These are phyloP conservation scores for Sclerospora graminicola DNA, from an alignment of 352 stramenopile genomes.

Conservation along the genomic window DNA sequence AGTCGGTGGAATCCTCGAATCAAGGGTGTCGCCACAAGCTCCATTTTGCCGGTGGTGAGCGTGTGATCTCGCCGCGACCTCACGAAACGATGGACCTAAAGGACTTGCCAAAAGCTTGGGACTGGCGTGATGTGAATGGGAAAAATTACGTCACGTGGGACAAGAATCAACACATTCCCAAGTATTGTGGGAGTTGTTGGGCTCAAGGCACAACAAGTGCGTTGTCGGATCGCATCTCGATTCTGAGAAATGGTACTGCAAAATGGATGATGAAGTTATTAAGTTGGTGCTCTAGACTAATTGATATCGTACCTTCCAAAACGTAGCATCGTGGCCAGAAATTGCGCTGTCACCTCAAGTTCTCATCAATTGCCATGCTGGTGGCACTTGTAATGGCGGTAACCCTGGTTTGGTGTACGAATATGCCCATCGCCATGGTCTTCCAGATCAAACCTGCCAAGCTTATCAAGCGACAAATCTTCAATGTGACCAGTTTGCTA, in stretches of 20 bases:
- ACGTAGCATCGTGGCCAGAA: conserved; percentile 62
- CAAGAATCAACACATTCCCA: conserved; percentile 98
- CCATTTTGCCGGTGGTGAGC: conserved; percentile 52
- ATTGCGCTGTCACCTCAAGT: conserved; percentile 73
- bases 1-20: conserved; percentile 13
- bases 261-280: background rate
- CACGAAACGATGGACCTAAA: conserved; percentile 65
- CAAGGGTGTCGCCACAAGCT: conserved; percentile 50
- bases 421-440: conserved; percentile 81
- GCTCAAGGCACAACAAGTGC: conserved; percentile 83
- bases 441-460: conserved; percentile 89
- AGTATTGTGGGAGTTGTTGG: conserved; percentile 91
- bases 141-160: conserved; percentile 94
- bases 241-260: conserved; percentile 69
- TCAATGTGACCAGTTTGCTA: conserved; percentile 56
- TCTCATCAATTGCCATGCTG: conserved; percentile 79
- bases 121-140: conserved; percentile 92
- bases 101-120: conserved; percentile 89
- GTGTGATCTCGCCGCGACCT: conserved; percentile 56
- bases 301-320: background rate
- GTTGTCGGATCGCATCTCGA: conserved; percentile 87
- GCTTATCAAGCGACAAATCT: conserved; percentile 85
- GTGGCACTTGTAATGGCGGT: conserved; percentile 65
- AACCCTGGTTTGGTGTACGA: conserved; percentile 80
- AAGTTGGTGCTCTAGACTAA: conserved; percentile 3